Conservation (phyloP, 2,329 filamentous ascomycete genomes). For the Coniochaeta sp. region DNA sequence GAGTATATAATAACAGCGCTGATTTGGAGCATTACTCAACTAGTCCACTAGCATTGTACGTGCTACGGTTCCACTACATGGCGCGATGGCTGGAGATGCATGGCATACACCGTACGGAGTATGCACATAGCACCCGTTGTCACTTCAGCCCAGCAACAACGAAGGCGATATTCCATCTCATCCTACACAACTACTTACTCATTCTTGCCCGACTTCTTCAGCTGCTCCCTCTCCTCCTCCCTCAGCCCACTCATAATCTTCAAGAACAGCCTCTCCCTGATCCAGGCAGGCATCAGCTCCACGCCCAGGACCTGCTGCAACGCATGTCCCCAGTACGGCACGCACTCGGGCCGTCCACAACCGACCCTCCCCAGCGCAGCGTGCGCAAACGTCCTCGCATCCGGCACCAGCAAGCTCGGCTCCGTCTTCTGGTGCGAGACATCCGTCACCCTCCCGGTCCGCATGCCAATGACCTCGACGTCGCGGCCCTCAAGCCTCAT, state of each 20-base stretch:
- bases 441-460: slow-evolving; percentile 12
- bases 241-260: neutral
- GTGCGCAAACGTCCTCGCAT: slow-evolving; percentile 10
- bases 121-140: neutral
- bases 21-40: neutral
- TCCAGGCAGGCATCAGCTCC: slow-evolving; percentile 5
- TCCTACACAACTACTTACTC: neutral
- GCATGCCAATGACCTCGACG: slow-evolving; percentile 14
- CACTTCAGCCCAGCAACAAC: neutral
- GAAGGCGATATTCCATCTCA: too few species aligned
- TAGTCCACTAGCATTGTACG: too few species aligned
- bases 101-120: neutral
- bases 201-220: neutral
- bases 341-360: slow-evolving; percentile 9
- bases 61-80: too few species aligned
- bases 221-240: neutral
- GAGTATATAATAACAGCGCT: neutral
- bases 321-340: slow-evolving; percentile 13
- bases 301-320: slow-evolving; percentile 5
- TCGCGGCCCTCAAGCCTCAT: slow-evolving; percentile 8
- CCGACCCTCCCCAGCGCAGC: slow-evolving; percentile 14
- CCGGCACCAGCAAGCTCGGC: slow-evolving; percentile 10
- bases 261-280: neutral
- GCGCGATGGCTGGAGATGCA: too few species aligned
- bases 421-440: slow-evolving; percentile 8